Conservation (phyloP, 148 eudicot genomes). For the Simmondsia chinensis region DNA sequence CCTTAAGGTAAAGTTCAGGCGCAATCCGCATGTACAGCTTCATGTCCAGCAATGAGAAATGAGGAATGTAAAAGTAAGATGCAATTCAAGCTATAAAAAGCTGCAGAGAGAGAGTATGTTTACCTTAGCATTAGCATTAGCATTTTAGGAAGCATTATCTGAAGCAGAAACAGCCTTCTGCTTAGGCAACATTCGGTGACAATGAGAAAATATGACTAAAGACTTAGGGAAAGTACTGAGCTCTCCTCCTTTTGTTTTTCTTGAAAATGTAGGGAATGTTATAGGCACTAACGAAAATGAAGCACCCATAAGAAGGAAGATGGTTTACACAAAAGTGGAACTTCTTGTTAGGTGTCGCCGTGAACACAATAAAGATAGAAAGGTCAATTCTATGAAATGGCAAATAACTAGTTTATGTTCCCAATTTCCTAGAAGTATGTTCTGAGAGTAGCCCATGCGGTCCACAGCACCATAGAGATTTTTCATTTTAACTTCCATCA, state of each 20-base stretch:
- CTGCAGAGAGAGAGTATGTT: constrained; percentile 6
- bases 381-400: too few relatives aligned
- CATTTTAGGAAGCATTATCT: constrained; percentile 51
- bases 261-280: constrained; percentile 19
- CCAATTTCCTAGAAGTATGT: too few relatives aligned
- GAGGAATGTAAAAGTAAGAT: not conserved
- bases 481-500: too few relatives aligned
- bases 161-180: constrained; percentile 50
- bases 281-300: not conserved
- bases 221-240: constrained; percentile 76
- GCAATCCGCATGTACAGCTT: constrained; percentile 92
- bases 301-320: not conserved
- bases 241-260: constrained; percentile 91
- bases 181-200: constrained; percentile 95
- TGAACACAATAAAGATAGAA: too few relatives aligned
- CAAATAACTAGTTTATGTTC: too few relatives aligned
- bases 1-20: constrained; percentile 91
- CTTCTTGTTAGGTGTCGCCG: too few relatives aligned
- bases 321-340: not conserved
- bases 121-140: constrained; percentile 38
- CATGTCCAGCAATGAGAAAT: constrained; percentile 94
- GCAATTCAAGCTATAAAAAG: not conserved
- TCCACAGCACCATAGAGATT: too few relatives aligned
- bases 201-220: constrained; percentile 60
- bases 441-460: too few relatives aligned